Percentiles rank a stretch among this genome's conserved stretches.
Evolutionary conservation across 495 filamentous ascomycete species (phyloP).

Genomic region (Apiosordaria backusii): DNA sequence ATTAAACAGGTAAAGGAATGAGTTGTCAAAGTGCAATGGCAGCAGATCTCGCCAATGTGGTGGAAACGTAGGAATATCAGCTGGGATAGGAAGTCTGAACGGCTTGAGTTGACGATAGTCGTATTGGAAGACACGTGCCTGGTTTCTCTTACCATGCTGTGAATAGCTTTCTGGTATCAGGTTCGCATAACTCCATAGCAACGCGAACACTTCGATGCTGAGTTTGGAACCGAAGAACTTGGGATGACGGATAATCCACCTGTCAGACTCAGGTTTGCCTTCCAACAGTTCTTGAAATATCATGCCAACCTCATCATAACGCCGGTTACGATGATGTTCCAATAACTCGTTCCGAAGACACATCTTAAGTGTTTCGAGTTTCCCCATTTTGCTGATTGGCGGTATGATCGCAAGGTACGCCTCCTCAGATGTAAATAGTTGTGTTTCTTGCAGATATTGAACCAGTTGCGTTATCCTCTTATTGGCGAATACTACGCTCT

Average conservation of each 20-base stretch:
- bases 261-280: too few species aligned
- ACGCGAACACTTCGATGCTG: not conserved
- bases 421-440: not conserved
- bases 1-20: too few species aligned
- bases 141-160: not conserved
- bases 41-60: too few species aligned
- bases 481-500: not conserved
- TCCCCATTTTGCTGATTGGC: not conserved
- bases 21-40: too few species aligned
- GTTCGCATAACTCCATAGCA: not conserved
- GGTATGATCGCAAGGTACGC: not conserved
- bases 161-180: not conserved
- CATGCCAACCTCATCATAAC: not conserved
- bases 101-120: not conserved
- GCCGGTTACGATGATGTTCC: not conserved
- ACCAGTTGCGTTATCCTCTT: not conserved
- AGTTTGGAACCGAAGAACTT: too few species aligned
- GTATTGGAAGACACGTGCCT: not conserved
- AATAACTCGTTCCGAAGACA: not conserved
- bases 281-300: too few species aligned
- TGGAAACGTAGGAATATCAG: too few species aligned
- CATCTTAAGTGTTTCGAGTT: not conserved
- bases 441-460: not conserved
- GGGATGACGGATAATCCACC: too few species aligned
- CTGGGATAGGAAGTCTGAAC: too few species aligned